Conservation (phyloP, 2,329 filamentous ascomycete genomes). For the Ilyonectria mors-panacis region DNA sequence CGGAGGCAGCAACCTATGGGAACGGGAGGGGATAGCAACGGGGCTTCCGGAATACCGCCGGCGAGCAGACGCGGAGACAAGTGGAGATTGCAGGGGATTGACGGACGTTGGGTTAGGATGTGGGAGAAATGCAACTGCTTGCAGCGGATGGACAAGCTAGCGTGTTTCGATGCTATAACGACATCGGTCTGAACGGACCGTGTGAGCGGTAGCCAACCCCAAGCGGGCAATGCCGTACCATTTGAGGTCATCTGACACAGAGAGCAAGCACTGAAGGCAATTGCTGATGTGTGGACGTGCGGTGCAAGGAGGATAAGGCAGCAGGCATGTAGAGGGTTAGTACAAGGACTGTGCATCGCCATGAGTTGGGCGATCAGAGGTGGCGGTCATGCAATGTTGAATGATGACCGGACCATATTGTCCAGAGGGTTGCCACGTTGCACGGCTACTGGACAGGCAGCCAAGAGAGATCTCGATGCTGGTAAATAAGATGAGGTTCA, state of each 20-base stretch:
- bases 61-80: conserved; percentile 26
- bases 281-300: neutral
- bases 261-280: neutral
- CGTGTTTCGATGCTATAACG: conserved; percentile 28
- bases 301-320: conserved; percentile 7
- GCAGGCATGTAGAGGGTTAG: neutral
- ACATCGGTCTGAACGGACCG: conserved; percentile 46
- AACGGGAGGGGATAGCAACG: conserved; percentile 17
- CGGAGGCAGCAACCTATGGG: conserved; percentile 22
- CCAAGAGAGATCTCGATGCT: conserved; percentile 6
- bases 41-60: conserved; percentile 28
- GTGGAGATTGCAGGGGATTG: conserved; percentile 22
- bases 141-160: conserved; percentile 27
- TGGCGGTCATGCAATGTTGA: neutral
- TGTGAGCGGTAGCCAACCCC: conserved; percentile 37
- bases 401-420: conserved; percentile 3
- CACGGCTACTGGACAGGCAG: conserved; percentile 6
- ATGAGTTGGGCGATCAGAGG: conserved; percentile 8
- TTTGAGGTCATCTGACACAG: conserved; percentile 16
- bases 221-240: conserved; percentile 6
- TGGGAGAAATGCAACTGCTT: conserved; percentile 27
- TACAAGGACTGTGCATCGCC: neutral
- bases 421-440: conserved; percentile 21
- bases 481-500: conserved; percentile 1
- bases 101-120: conserved; percentile 14